These are phyloP conservation scores for Grosmannia huntii DNA, from an alignment of 2,329 filamentous ascomycete species.

Conservation along the genomic window DNA sequence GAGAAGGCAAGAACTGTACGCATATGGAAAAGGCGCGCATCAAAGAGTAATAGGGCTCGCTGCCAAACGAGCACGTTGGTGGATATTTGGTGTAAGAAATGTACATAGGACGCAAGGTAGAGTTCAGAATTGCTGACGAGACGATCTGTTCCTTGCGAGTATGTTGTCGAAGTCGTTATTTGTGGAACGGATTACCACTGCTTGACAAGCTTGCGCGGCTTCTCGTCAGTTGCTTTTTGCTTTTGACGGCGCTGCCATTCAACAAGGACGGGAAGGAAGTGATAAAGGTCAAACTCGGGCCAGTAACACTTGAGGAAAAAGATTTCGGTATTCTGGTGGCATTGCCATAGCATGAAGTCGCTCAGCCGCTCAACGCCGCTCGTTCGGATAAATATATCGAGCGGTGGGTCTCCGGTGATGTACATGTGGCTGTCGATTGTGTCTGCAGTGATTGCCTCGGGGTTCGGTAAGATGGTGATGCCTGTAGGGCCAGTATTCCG, in stretches of 20 bases:
- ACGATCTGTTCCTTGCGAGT: neutral
- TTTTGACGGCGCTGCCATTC: conserved; percentile 71
- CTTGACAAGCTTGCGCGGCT: conserved; percentile 24
- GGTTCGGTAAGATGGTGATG: conserved; percentile 45
- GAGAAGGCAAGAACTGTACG: neutral
- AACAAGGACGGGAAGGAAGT: conserved; percentile 81
- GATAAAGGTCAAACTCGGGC: conserved; percentile 92
- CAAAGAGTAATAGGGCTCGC: neutral
- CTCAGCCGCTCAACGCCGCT: conserved; percentile 86
- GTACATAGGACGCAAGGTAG: neutral
- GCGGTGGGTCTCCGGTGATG: conserved; percentile 70
- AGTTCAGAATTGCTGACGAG: neutral
- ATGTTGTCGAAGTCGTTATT: neutral
- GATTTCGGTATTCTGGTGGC: conserved; percentile 81
- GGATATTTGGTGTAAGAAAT: neutral
- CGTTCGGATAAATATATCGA: conserved; percentile 84
- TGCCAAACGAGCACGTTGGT: neutral
- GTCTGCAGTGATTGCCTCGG: conserved; percentile 74
- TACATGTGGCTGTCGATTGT: conserved; percentile 80
- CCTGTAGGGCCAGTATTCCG: conserved; percentile 21
- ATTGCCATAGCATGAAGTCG: conserved; percentile 99
- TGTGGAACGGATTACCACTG: conserved; percentile 10
- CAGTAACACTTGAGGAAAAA: conserved; percentile 87
- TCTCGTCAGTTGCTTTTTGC: conserved; percentile 39
- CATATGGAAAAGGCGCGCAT: neutral